A percentile compares a stretch with the other conserved stretches of the same genome.
Conservation (phyloP, 805 yeast genomes). For the Nakazawaea laoshanensis region DNA sequence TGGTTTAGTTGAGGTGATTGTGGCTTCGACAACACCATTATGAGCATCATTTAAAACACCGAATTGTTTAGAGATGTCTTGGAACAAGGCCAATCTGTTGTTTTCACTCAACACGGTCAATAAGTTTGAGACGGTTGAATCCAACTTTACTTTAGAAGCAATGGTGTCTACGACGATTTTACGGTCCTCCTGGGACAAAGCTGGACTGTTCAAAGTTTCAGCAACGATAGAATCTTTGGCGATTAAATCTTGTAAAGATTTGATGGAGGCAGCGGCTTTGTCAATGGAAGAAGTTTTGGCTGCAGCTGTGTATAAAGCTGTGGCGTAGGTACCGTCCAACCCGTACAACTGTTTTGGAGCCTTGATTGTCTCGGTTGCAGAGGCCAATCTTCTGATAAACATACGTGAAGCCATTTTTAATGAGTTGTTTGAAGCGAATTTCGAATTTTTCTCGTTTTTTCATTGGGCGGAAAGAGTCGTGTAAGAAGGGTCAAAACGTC, state of each 20-base stretch:
- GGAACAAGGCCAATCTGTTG: conserved; percentile 77
- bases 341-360: conserved; percentile 95
- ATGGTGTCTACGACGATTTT: conserved; percentile 57
- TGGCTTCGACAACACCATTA: conserved; percentile 88
- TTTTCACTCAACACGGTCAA: conserved; percentile 83
- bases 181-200: conserved; percentile 72
- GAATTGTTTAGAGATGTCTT: conserved; percentile 61
- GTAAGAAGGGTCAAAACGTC: conserved; percentile 1
- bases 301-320: conserved; percentile 89
- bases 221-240: conserved; percentile 55
- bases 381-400: conserved; percentile 64
- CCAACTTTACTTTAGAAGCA: conserved; percentile 39
- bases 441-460: neutral
- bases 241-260: conserved; percentile 45
- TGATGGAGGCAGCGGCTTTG: conserved; percentile 55
- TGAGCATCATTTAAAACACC: conserved; percentile 76
- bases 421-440: neutral
- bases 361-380: conserved; percentile 56
- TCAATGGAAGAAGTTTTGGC: conserved; percentile 73
- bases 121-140: conserved; percentile 70
- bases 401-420: conserved; percentile 53
- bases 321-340: conserved; percentile 93
- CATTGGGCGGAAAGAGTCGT: too few relatives aligned
- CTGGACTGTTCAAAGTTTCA: conserved; percentile 69
- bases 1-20: conserved; percentile 79